Base-by-base conservation (phyloP, 495 filamentous ascomycete species). In the Oidiodendron maius region DNA sequence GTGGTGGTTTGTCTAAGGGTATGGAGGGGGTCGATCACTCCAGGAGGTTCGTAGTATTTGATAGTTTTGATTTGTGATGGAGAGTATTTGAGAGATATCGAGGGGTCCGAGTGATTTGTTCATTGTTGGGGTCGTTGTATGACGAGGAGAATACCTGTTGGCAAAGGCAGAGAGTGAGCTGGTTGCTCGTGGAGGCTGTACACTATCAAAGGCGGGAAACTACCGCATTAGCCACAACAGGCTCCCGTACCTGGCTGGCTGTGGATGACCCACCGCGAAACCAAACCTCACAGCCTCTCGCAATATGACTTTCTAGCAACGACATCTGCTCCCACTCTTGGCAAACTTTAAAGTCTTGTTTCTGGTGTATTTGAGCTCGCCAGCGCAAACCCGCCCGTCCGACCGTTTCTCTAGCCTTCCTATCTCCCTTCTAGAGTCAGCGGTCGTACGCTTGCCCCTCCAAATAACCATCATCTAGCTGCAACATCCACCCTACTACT, bases 41-140 rank as follows among this genome's bases (percentile, higher is more conserved):
- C 47, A 46, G 38, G 49, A 20, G 24, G 22, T 13, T 28, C 30
- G 28, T 37, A 16, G 17, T 28, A 26, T 48, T 20, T 44, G 25
- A 37, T 38, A 49, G 24, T 51, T 47, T 48, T 16, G 39, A n/a
- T 20, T 20, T n/a, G n/a, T 40, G 43, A 4, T 39, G 37, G 25
- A 16, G 17, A 35, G 38, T 43, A 37, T 51, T 28, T 42, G 28
- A 26, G 47, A 52, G 38, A n/a, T 17, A 20, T 38, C 24, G 43
- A 43, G 25, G 46, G 37, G 30, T 50, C 38, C 35, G 43, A 24
- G 50, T 54, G 28, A 40, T 37, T 37, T 48, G 23, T 42, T 60
- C 53, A 58, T 59, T 44, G 46, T 50, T 41, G 37, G 23, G 41
- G 3, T 40, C 22, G 38, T 21, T n/a, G n/a, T 13, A 15, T 15